Base-by-base conservation (phyloP, 2,329 filamentous ascomycete genomes). In the Monilinia fructigena region DNA sequence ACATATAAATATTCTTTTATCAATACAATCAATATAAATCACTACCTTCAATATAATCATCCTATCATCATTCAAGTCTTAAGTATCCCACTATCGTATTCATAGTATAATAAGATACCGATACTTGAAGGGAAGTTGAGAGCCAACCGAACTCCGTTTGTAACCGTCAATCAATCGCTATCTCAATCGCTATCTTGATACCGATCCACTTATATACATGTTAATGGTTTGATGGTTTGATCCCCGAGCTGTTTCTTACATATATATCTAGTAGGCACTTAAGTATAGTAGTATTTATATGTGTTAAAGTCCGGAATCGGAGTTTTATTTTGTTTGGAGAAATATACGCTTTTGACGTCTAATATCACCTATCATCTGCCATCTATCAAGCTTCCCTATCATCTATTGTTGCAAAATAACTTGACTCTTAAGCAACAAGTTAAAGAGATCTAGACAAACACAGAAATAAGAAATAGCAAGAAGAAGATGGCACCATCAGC, bases 401-500 rank as follows among this genome's bases (percentile, higher is more conserved):
- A 31, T 35, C 28, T 4, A 28, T 28, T 4, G 28, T 28, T 3
- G 7, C 40, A 4, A 47, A n/a, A 31, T 18, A 12, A 47, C n/a
- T 47, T 31, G 7, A n/a, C n/a, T 6, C 11, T n/a, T 18, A 16
- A 35, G 5, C 6, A 8, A 35, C 31, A 35, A 35, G 31, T 35
- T 35, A 8, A 35, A 35, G 31, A 7, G 31, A 35, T 35, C 42
- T 8, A 58, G 26, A 35, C n/a, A 48, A 6, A 18, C 16, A 23
- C 1, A 31, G 23, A n/a, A 10, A 5, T 8, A 23, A n/a, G 8
- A 11, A 5, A 4, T 18, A 35, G 16, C 40, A 42, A 16, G 40
- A 0, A n/a, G 2, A 55, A 63, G 2, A 61, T 63, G 60, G 60
- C 60, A 23, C 60, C 60, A 16, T 54, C 48, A 45, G 60, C 35